Conservation (phyloP, 1,284 basidiomycete species). For the Microbotryum saponariae region DNA sequence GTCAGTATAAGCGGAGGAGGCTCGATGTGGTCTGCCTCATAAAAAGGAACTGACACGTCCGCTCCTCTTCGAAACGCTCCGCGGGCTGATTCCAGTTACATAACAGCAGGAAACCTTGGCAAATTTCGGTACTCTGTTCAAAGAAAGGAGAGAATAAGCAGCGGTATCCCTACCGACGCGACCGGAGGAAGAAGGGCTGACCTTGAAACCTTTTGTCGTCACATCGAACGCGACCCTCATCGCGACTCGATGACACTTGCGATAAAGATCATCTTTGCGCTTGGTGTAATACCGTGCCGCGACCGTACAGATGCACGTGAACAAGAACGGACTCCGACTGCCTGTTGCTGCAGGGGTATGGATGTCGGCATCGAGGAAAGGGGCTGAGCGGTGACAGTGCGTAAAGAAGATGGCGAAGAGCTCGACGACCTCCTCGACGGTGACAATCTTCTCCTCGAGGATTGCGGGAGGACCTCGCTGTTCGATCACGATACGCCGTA, state of each 20-base stretch:
- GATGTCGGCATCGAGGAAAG: constrained; percentile 70
- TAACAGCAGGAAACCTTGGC: constrained; percentile 42
- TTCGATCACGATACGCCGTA: constrained; percentile 79
- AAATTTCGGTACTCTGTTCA: constrained; percentile 65
- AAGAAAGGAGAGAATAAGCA: no score
- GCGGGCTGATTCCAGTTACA: constrained; percentile 47
- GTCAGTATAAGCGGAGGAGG: not conserved
- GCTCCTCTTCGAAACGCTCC: constrained; percentile 78
- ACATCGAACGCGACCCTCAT: constrained; percentile 89
- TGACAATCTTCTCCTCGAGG: constrained; percentile 42
- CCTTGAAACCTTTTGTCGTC: constrained; percentile 30
- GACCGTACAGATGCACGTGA: constrained; percentile 87
- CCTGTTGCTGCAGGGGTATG: constrained; percentile 88
- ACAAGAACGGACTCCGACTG: constrained; percentile 80
- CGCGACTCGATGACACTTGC: constrained; percentile 68
- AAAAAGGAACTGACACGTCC: constrained; percentile 75
- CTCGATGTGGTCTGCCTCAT: not conserved
- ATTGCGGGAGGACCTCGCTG: constrained; percentile 47
- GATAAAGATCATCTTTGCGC: constrained; percentile 69
- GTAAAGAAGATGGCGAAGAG: constrained; percentile 79
- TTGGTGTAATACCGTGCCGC: constrained; percentile 80
- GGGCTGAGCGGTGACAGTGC: constrained; percentile 41
- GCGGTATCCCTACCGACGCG: no score
- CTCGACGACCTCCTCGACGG: constrained; percentile 48
- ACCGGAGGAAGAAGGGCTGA: no score